Evolutionary conservation across 495 filamentous ascomycete species (phyloP).

Genomic region (Jackrogersella multiformis): DNA sequence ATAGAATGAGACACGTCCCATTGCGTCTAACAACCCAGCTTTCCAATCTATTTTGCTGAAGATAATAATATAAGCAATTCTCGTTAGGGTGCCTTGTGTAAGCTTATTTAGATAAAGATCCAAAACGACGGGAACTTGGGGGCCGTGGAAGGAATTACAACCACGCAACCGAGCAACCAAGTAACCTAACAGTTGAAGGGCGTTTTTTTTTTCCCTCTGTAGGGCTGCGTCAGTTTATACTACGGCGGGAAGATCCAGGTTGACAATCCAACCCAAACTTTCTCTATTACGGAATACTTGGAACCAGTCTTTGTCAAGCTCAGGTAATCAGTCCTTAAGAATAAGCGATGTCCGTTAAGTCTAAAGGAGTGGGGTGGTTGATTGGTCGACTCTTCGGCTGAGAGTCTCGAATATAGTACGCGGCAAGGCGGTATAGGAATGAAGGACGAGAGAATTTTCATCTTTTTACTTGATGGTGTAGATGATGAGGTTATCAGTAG

Average conservation of each 20-base stretch:
- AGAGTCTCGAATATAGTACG: conserved; percentile 43
- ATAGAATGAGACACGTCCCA: no score
- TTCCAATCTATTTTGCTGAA: no score
- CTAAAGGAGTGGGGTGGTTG: conserved; percentile 7
- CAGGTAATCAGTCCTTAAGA: conserved; percentile 26
- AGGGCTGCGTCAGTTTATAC: conserved; percentile 49
- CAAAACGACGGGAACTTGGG: conserved; percentile 29
- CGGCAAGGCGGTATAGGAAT: conserved; percentile 34
- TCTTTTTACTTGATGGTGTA: conserved; percentile 21
- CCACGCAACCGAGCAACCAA: conserved; percentile 6
- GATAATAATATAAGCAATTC: conserved; percentile 21
- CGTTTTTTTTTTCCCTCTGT: conserved; percentile 37
- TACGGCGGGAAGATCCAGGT: conserved; percentile 39
- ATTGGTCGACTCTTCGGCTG: conserved; percentile 27
- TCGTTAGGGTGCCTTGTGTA: conserved; percentile 11
- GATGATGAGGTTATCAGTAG: conserved; percentile 2
- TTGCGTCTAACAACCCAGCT: background rate
- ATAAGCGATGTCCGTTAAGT: conserved; percentile 4
- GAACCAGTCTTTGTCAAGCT: conserved; percentile 36
- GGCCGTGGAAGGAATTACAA: conserved; percentile 39
- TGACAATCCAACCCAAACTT: conserved; percentile 39
- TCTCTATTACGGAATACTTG: conserved; percentile 7
- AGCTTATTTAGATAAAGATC: conserved; percentile 38
- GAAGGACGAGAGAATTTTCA: conserved; percentile 20
- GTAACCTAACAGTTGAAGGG: no score